Evolutionary conservation across 805 yeast species (phyloP), one percentile per base, ranked within the genome.

Genomic region (Zygotorulaspora danielsina): DNA sequence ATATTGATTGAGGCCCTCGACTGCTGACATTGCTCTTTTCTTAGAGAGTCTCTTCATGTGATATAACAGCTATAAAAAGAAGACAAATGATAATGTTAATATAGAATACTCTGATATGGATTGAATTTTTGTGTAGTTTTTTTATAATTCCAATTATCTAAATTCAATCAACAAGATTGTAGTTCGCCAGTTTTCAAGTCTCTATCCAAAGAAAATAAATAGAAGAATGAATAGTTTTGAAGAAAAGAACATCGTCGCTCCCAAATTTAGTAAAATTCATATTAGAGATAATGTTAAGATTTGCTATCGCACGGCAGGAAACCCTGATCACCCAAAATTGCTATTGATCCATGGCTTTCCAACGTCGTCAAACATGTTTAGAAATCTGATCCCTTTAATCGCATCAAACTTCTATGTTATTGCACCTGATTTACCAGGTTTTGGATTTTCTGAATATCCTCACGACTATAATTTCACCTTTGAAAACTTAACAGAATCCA

Each of bases 401-500:
- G 57, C 65, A 3, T 46, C 59, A 4, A 41, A 62, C 15, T 70
- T 54, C 44, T 71, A 64, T 36, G 55, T 70, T 9, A 44, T 70
- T 36, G 73, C 73, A 3, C 74, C 74, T 6, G 75, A 70, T 45
- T 45, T 70, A n/a, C 75, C 74, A 10, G 65, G 70, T 6, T 69
- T 53, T 46, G 73, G 73, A 2, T 57, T 52, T 38, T 65, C 72
- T 3, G 55, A 55, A 21, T 38, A 48, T n/a, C 61, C 68, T 5
- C 41, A 41, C 3, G 51, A 42, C 19, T 64, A 51, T 39, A 38
- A 44, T n/a, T 57, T 50, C 39, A 53, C 57, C 7, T 70, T 70
- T 46, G 66, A 50, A 4, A 53, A 45, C 20, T 25, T 70, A 18
- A 51, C 70, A 3, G 50, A 55, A 11, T 46, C 69, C 2, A 48